These are phyloP conservation scores for Lipomyces mesembrius DNA, from an alignment of 805 yeast species.

Conservation along the genomic window DNA sequence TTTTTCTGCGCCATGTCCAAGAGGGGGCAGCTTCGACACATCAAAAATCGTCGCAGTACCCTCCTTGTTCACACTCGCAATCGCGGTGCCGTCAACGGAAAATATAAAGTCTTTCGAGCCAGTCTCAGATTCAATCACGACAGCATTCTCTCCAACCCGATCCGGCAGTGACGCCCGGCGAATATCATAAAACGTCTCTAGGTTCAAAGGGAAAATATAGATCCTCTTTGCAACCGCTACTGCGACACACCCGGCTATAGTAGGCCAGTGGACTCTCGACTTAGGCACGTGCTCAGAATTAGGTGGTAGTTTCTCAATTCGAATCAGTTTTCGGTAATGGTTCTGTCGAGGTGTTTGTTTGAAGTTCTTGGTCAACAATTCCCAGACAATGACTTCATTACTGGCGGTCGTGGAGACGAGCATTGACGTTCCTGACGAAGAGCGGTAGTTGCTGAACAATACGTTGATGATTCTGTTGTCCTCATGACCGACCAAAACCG, in stretches of 20 bases:
- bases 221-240: slow-evolving; percentile 29
- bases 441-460: slow-evolving; percentile 19
- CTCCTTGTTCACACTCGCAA: slow-evolving; percentile 18
- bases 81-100: slow-evolving; percentile 32
- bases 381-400: slow-evolving; percentile 37
- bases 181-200: slow-evolving; percentile 26
- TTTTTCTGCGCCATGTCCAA: slow-evolving; percentile 28
- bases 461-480: slow-evolving; percentile 28
- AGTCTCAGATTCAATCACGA: slow-evolving; percentile 21
- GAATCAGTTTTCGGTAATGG: slow-evolving; percentile 33
- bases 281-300: slow-evolving; percentile 37
- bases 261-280: slow-evolving; percentile 30
- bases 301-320: slow-evolving; percentile 34
- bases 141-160: slow-evolving; percentile 21
- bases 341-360: slow-evolving; percentile 19
- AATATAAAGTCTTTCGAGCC: slow-evolving; percentile 26
- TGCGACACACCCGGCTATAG: slow-evolving; percentile 27
- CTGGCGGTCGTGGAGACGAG: slow-evolving; percentile 33
- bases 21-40: slow-evolving; percentile 21
- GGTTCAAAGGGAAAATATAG: slow-evolving; percentile 24
- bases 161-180: slow-evolving; percentile 23
- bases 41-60: slow-evolving; percentile 28
- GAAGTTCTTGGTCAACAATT: slow-evolving; percentile 28
- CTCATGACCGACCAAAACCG: slow-evolving; percentile 31
- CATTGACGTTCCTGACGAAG: slow-evolving; percentile 24